phyloP scores from a whole-genome alignment of 257 asterid species.

The Ilex asprella region DNA sequence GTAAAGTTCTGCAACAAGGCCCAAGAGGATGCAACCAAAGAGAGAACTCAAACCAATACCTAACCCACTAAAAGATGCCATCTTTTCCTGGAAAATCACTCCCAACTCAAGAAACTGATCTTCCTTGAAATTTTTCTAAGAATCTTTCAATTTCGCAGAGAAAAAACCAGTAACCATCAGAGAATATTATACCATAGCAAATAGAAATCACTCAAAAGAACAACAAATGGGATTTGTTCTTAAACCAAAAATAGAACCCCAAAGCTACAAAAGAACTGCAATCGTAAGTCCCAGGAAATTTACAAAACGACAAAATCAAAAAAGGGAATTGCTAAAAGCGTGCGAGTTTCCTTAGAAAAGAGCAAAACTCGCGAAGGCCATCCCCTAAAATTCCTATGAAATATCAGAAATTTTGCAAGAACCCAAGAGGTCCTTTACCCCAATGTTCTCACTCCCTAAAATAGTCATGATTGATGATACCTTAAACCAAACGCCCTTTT shows the following conservation, averaged over 20 bases:
- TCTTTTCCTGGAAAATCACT: slow-evolving; percentile 27
- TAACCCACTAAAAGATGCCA: slow-evolving; percentile 65
- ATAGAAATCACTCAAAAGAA: too few relatives aligned
- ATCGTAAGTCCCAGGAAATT: not conserved
- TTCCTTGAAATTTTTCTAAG: not conserved
- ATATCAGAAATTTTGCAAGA: too few relatives aligned
- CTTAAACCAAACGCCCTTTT: not conserved
- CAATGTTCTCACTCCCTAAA: too few relatives aligned
- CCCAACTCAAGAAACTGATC: slow-evolving; percentile 13
- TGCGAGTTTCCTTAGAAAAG: slow-evolving; percentile 12
- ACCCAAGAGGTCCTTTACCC: too few relatives aligned
- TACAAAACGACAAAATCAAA: too few relatives aligned
- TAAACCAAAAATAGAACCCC: too few relatives aligned
- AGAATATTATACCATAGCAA: not conserved
- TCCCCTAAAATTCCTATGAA: too few relatives aligned
- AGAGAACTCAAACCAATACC: slow-evolving; percentile 67
- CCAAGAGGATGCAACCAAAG: slow-evolving; percentile 60
- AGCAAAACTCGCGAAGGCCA: too few relatives aligned
- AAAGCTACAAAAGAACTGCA: not conserved
- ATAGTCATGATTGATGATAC: too few relatives aligned
- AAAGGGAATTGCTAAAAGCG: slow-evolving; percentile 1
- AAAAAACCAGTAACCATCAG: not conserved
- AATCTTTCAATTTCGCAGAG: too few relatives aligned
- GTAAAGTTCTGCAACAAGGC: slow-evolving; percentile 62
- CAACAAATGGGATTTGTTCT: not conserved